Evolutionary conservation across 2,329 filamentous ascomycete genomes (phyloP).

Genomic region (Thelonectria rubi): DNA sequence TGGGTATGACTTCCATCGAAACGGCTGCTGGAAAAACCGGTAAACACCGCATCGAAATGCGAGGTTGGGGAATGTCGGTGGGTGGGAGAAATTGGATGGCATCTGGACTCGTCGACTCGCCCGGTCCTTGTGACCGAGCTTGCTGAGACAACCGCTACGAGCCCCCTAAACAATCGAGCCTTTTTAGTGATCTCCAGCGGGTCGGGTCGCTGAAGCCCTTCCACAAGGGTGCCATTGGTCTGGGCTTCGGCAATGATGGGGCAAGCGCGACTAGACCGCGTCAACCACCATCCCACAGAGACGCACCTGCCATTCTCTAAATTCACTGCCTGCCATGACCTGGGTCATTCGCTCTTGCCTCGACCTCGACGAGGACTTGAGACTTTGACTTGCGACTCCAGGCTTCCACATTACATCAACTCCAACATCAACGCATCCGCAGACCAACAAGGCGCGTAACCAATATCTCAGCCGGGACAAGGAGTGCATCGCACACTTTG

Average conservation of each 20-base stretch:
- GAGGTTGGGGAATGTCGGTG: neutral
- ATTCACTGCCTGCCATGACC: conserved; percentile 8
- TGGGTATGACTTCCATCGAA: no score
- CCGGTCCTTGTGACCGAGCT: neutral
- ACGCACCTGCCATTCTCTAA: conserved; percentile 7
- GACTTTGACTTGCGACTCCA: conserved; percentile 9
- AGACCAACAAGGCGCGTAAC: neutral
- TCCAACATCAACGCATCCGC: conserved; percentile 1
- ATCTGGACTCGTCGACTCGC: neutral
- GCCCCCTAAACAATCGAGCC: neutral
- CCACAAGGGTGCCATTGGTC: conserved; percentile 11
- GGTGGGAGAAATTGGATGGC: neutral
- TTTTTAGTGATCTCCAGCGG: conserved; percentile 18
- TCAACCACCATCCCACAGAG: conserved; percentile 35
- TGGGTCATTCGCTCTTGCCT: conserved; percentile 8
- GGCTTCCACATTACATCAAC: conserved; percentile 18
- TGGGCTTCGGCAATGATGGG: conserved; percentile 2
- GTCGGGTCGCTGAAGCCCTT: conserved; percentile 2
- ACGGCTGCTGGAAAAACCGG: neutral
- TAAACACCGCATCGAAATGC: neutral
- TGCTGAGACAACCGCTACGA: conserved; percentile 3
- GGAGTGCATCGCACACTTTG: neutral
- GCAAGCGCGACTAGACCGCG: conserved; percentile 46
- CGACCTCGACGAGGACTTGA: conserved; percentile 1
- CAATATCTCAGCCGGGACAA: neutral